phyloP scores from a whole-genome alignment of 306 rosid species.

The Hippophae tibetana region DNA sequence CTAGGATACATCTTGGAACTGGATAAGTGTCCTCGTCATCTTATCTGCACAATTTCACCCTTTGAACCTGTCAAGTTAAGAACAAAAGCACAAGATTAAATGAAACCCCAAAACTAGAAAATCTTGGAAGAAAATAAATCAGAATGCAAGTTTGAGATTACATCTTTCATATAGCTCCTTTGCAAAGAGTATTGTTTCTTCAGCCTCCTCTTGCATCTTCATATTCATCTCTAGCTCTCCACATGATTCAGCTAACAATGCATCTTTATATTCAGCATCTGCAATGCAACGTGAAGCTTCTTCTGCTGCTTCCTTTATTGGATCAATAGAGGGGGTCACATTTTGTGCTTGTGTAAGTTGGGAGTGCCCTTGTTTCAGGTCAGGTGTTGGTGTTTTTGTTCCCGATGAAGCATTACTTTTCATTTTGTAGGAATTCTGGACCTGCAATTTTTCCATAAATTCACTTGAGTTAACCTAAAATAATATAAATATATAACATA shows the following conservation, averaged over 20 bases:
- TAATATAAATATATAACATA: not conserved
- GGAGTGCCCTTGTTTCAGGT: constrained; percentile 8
- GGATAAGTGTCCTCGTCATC: not conserved
- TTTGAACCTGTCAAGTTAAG: constrained; percentile 27
- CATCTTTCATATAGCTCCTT: constrained; percentile 29
- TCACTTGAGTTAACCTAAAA: not conserved
- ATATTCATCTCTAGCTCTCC: constrained; percentile 28
- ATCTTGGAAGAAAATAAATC: not conserved
- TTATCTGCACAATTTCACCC: constrained; percentile 20
- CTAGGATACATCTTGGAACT: constrained; percentile 4
- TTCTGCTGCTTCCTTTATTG: not conserved
- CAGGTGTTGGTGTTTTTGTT: constrained; percentile 3
- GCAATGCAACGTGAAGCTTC: constrained; percentile 31
- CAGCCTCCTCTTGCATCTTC: constrained; percentile 25
- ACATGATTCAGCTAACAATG: constrained; percentile 30
- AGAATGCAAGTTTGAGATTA: constrained; percentile 8
- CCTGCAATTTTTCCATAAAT: constrained; percentile 11
- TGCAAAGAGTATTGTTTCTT: constrained; percentile 22
- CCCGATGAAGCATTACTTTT: constrained; percentile 6
- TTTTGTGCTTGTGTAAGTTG: constrained; percentile 12
- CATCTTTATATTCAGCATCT: constrained; percentile 28
- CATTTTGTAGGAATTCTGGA: constrained; percentile 27
- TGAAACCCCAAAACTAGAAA: not conserved
- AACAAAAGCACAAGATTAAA: not conserved
- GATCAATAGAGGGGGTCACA: not conserved